A percentile compares a stretch with the other conserved stretches of the same genome.
phyloP scores from a whole-genome alignment of 805 yeast genomes.

The Lachancea thermotolerans region DNA sequence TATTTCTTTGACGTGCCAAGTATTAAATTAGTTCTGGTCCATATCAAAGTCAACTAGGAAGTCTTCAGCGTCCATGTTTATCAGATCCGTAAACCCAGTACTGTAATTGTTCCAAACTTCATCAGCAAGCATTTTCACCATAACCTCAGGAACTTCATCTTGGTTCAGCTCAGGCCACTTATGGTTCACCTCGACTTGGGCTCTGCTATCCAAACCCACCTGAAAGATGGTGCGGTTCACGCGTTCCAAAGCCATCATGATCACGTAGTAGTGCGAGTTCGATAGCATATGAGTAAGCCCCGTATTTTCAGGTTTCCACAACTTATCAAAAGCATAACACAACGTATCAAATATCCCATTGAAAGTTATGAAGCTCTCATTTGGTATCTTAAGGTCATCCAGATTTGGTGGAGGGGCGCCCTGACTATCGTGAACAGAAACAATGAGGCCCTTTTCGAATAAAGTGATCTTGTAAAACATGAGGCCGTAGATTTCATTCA shows the following conservation, averaged over 20 bases:
- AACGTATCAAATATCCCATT: slow-evolving; percentile 11
- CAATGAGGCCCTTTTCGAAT: slow-evolving; percentile 16
- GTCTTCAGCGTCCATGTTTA: slow-evolving; percentile 18
- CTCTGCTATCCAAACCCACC: slow-evolving; percentile 16
- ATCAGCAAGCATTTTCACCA: slow-evolving; percentile 15
- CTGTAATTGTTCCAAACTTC: slow-evolving; percentile 24
- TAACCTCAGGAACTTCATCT: slow-evolving; percentile 9
- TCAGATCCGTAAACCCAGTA: slow-evolving; percentile 14
- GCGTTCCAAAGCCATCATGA: slow-evolving; percentile 18
- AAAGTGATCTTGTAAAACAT: slow-evolving; percentile 19
- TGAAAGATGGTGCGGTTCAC: slow-evolving; percentile 19
- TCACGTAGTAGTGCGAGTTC: slow-evolving; percentile 5
- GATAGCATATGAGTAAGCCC: slow-evolving; percentile 1
- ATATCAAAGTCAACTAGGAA: slow-evolving; percentile 9
- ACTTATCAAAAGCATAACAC: slow-evolving; percentile 15
- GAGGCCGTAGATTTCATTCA: slow-evolving; percentile 20
- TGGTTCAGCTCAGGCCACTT: slow-evolving; percentile 9
- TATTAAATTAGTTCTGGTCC: no score
- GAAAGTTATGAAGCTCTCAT: slow-evolving; percentile 8
- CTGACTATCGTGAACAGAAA: slow-evolving; percentile 7
- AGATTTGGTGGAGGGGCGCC: slow-evolving; percentile 1
- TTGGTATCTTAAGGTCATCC: slow-evolving; percentile 8
- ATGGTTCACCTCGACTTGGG: slow-evolving; percentile 14
- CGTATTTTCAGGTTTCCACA: slow-evolving; percentile 8
- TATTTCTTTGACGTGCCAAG: no score